Percentiles rank a stretch among this genome's conserved stretches.
phyloP scores from a whole-genome alignment of 257 asterid species.

The Coffea canephora region DNA sequence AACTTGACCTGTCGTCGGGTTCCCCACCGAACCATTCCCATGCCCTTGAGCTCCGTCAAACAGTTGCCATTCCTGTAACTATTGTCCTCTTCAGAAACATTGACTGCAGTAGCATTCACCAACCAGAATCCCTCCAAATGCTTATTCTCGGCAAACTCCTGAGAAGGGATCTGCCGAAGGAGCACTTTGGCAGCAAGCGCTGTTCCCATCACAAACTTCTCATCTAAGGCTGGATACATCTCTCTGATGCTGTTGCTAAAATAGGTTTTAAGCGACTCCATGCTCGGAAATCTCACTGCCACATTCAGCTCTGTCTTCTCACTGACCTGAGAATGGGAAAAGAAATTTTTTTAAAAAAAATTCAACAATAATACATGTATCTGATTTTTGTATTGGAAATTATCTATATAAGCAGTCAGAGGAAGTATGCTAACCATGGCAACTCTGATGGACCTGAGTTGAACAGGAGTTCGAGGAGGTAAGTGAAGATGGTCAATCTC shows the following conservation, averaged over 20 bases:
- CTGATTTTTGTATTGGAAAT: neutral
- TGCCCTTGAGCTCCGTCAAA: conserved; percentile 51
- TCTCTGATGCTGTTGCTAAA: conserved; percentile 57
- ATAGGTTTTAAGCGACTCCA: conserved; percentile 58
- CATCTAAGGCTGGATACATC: conserved; percentile 80
- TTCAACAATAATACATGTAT: neutral
- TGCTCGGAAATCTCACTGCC: conserved; percentile 70
- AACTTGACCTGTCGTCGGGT: conserved; percentile 69
- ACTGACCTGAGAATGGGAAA: conserved; percentile 47
- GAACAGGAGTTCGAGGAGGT: conserved; percentile 68
- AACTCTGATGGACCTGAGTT: conserved; percentile 69
- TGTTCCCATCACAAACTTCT: conserved; percentile 73
- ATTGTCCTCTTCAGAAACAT: conserved; percentile 18
- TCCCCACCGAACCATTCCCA: conserved; percentile 87
- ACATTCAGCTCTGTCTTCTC: conserved; percentile 64
- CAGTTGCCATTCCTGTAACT: conserved; percentile 34
- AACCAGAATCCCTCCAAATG: conserved; percentile 61
- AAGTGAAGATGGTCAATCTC: conserved; percentile 70
- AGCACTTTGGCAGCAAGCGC: conserved; percentile 63
- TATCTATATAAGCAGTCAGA: neutral
- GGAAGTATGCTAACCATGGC: conserved; percentile 51
- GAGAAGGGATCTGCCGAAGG: conserved; percentile 42
- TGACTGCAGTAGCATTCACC: conserved; percentile 24
- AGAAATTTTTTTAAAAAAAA: neutral
- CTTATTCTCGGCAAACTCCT: conserved; percentile 50